Evolutionary conservation across 768 basidiomycete species (phyloP), one percentile per base, ranked within the genome.

Genomic region (Tylopilus sp.): DNA sequence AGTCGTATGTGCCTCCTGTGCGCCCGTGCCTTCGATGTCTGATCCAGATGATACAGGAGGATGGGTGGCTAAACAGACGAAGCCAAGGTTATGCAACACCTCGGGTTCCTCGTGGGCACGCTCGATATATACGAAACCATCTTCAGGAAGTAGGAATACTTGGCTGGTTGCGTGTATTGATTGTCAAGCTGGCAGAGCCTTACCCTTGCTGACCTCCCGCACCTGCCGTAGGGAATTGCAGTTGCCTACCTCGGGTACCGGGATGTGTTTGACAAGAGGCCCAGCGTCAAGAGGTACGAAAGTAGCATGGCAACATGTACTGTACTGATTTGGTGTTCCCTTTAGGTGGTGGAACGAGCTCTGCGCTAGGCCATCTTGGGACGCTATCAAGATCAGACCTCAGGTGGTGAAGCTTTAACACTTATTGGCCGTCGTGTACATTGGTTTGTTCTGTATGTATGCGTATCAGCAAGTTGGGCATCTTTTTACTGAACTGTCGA

Each of bases 201-300:
- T 47, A 82, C 80, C 7, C 68, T 84, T 1, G 81, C 78, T 4
- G 84, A 85, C 59, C 69, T 85, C 11, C 77, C 75, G 64, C 82
- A 83, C 61, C 61, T 85, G 28, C 75, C 82, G 0, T 76, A 75
- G 44, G 78, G 74, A 18, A 47, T 41, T n/a, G 21, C 61, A 41
- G 56, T 75, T 25, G 49, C 39, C 18, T 13, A 7, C 1, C 51
- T 55, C 1, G 73, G 71, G 1, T 51, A 57, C 38, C 57, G 68
- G 10, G 51, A 71, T 10, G 52, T 79, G 18, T 54, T 67, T 26
- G 18, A 39, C 13, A 62, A 50, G 35, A 68, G 70, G 57, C 76
- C 77, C 7, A 76, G 79, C 52, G 71, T 81, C 3, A 52, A 69
- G 0, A 74, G 76, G 77, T 79, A 28, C 15, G 70, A 4, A 10